Base-by-base conservation (phyloP, 2,329 filamentous ascomycete genomes). In the Botryosphaeria dothidea region DNA sequence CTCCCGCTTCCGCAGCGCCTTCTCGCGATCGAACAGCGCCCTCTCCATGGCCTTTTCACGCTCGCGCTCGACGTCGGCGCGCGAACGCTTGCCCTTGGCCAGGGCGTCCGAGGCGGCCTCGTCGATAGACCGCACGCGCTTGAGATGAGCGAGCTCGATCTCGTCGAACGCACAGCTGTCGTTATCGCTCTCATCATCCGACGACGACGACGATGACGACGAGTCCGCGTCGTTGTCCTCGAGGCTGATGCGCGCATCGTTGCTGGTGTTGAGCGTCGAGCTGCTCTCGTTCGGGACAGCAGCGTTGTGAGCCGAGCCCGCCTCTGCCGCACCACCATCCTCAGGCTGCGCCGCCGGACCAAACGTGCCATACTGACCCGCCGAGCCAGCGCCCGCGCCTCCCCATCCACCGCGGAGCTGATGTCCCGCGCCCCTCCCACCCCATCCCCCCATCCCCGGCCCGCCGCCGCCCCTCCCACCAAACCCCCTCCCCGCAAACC, bases 21-120 rank as follows among this genome's bases (percentile, higher is more conserved):
- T 54, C 1, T 36, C 57, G 41, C 62, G 51, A n/a, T 57, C 51
- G 9, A 57, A 29, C 6, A 67, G 56, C 0, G 74, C 74, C 62
- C 68, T 68, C 25, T 70, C 69, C 23, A 74, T 72, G 7, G 71
- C 73, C 7, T 67, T 52, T 11, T 67, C 68, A n/a, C 73, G 71
- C 49, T 74, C 72, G 3, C 61, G 63, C 4, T 67, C 67, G 19
- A 75, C 71, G 25, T 71, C 67, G 41, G 66, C 46, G 7, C 64
- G 41, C 8, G 54, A 49, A 48, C 73, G 74, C 46, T 72, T 73
- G 57, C 74, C 74, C 57, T 73, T 73, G 5, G 61, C 27, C 15
- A 62, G 61, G 1, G 71, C 65, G 8, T 67, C 36, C 8, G 66
- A 64, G 21, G 71, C 70, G 9, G 66, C 41, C 9, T 65, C 61